Evolutionary conservation across 2,329 filamentous ascomycete species (phyloP), one percentile per base, ranked within the genome.

Genomic region (Alternaria postmessia): DNA sequence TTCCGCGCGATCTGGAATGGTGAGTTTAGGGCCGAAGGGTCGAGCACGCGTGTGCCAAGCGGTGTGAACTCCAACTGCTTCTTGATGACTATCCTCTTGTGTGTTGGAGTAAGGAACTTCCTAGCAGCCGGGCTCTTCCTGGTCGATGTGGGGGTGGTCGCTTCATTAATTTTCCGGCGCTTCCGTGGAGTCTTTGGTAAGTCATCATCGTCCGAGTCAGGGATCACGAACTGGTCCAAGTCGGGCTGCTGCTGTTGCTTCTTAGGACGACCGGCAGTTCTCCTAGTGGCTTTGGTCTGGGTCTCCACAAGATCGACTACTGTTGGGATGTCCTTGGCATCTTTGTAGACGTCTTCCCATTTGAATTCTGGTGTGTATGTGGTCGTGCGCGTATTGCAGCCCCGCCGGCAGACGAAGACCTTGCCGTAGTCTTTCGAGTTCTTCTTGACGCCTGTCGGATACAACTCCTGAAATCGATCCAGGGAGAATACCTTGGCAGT

Each of bases 61-160:
- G 95, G 95, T 0, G 95, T 99, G 72, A 98, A 98, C 74, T 97
- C 94, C 36, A 99, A 86, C 5, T 92, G 91, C 72, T 94, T 97
- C 76, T 96, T 96, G 42, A 94, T 82, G 39, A 91, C 80, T 39
- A 93, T 88, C 62, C 88, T 84, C 71, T 89, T 91, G 68, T 90
- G 86, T 28, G 86, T 87, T 18, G 88, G 88, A 0, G 88, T 91
- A 3, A 82, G 81, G 57, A 89, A 83, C 64, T 85, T 85, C 54
- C 81, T 81, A n/a, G 82, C 80, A 6, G 81, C 81, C 22, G 79
- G 80, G 63, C 80, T 78, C 59, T 82, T 82, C 59, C 74, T 77
- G 49, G 75, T 78, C 14, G 81, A 82, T 12, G 81, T 82, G 18
- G 82, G 80, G 18, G 81, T 83, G 1, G 70, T 75, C 41, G 79